Evolutionary conservation across 108 stramenopile genomes (phyloP).

Genomic region (Craspedostauros australis): DNA sequence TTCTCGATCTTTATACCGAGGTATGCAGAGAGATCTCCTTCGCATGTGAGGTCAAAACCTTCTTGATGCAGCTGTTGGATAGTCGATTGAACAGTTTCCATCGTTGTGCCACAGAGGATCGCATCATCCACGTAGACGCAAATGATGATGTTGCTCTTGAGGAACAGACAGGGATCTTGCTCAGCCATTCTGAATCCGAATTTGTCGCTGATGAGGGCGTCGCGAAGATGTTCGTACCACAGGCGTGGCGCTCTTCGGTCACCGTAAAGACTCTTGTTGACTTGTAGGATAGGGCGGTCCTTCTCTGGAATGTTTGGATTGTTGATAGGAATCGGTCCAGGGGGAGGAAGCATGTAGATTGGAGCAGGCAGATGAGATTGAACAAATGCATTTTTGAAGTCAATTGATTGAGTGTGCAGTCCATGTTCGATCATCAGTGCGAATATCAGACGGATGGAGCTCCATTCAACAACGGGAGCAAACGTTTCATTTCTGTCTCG

Average conservation of each 20-base stretch:
- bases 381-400: slow-evolving; percentile 27
- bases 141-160: slow-evolving; percentile 9
- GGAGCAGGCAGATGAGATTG: slow-evolving; percentile 7
- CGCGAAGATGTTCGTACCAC: slow-evolving; percentile 24
- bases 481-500: slow-evolving; percentile 27
- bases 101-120: slow-evolving; percentile 5
- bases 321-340: slow-evolving; percentile 8
- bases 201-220: not conserved
- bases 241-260: slow-evolving; percentile 10
- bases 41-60: not conserved
- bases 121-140: slow-evolving; percentile 36
- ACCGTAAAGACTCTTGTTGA: slow-evolving; percentile 32
- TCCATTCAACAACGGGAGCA: slow-evolving; percentile 42
- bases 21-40: slow-evolving; percentile 18
- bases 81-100: no score
- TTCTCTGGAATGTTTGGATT: not conserved
- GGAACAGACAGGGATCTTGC: slow-evolving; percentile 42
- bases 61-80: slow-evolving; percentile 2
- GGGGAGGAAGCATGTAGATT: slow-evolving; percentile 32
- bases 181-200: slow-evolving; percentile 1
- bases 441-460: slow-evolving; percentile 13
- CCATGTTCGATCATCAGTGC: not conserved
- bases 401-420: not conserved
- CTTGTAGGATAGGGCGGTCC: slow-evolving; percentile 8
- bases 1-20: slow-evolving; percentile 30